Percentiles rank a stretch among this genome's conserved stretches.
These are phyloP conservation scores for Linderina pennispora DNA, from an alignment of 192 early-diverging fungal species.

Conservation along the genomic window DNA sequence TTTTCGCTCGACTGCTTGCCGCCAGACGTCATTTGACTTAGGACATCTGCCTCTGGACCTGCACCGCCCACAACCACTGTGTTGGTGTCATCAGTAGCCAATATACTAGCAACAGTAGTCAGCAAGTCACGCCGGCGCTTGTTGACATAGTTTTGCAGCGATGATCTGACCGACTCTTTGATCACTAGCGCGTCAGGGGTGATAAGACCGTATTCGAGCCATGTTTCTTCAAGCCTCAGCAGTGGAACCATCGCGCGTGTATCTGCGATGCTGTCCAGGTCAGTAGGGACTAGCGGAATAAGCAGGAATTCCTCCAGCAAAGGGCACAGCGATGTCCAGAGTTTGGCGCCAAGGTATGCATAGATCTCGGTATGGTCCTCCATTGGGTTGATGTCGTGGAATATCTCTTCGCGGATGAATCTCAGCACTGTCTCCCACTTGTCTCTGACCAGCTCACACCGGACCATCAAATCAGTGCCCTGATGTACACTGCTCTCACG, in stretches of 20 bases:
- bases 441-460: constrained; percentile 20
- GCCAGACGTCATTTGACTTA: constrained; percentile 3
- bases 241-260: constrained; percentile 22
- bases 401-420: constrained; percentile 35
- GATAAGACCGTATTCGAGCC: constrained; percentile 25
- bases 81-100: constrained; percentile 33
- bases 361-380: constrained; percentile 33
- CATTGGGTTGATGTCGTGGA: constrained; percentile 25
- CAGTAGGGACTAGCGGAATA: constrained; percentile 16
- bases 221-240: constrained; percentile 28
- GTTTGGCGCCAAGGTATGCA: constrained; percentile 18
- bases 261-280: constrained; percentile 16
- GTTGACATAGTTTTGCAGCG: constrained; percentile 26
- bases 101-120: constrained; percentile 16
- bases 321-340: constrained; percentile 27
- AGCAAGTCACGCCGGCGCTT: constrained; percentile 34
- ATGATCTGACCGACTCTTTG: constrained; percentile 11
- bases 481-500: not conserved
- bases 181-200: constrained; percentile 9
- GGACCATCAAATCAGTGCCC: not conserved
- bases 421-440: constrained; percentile 25
- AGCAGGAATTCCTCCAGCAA: constrained; percentile 13
- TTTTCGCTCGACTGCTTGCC: too few species aligned
- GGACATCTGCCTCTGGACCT: constrained; percentile 11
- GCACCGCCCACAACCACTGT: constrained; percentile 29